Evolutionary conservation across 805 yeast genomes (phyloP).

Genomic region (Kodamaea laetipori): DNA sequence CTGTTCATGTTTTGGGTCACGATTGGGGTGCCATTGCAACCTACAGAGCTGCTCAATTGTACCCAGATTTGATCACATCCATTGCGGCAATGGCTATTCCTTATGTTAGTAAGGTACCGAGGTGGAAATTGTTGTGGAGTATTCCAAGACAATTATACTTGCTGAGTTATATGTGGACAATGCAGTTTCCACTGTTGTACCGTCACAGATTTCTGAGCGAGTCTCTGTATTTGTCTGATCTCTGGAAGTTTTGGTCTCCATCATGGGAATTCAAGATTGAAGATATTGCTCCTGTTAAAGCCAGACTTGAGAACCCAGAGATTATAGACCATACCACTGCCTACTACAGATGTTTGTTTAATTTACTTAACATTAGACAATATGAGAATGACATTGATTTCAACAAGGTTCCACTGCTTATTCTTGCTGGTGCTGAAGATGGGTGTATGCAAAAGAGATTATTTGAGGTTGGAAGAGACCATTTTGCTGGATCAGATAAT

Average conservation of each 20-base stretch:
- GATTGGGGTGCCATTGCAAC: slow-evolving; percentile 48
- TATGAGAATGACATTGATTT: slow-evolving; percentile 33
- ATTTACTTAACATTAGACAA: slow-evolving; percentile 21
- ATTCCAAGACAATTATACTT: slow-evolving; percentile 38
- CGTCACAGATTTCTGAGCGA: slow-evolving; percentile 17
- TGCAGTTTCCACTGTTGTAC: slow-evolving; percentile 35
- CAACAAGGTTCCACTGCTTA: slow-evolving; percentile 37
- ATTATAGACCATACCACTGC: slow-evolving; percentile 40
- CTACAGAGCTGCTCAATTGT: slow-evolving; percentile 35
- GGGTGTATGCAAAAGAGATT: slow-evolving; percentile 38
- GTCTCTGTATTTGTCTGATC: slow-evolving; percentile 28
- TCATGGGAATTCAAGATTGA: slow-evolving; percentile 31
- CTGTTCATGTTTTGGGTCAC: slow-evolving; percentile 44
- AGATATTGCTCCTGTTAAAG: slow-evolving; percentile 31
- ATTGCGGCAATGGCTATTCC: slow-evolving; percentile 44
- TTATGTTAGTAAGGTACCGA: slow-evolving; percentile 28
- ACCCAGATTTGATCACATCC: slow-evolving; percentile 36
- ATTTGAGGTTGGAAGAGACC: slow-evolving; percentile 26
- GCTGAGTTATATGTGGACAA: slow-evolving; percentile 39
- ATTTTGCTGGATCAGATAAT: slow-evolving; percentile 21
- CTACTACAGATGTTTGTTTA: slow-evolving; percentile 37
- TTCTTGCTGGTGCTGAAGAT: slow-evolving; percentile 41
- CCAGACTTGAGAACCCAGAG: slow-evolving; percentile 27
- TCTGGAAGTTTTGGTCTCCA: slow-evolving; percentile 46
- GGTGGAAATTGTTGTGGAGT: slow-evolving; percentile 31